Percentiles rank a stretch among this genome's conserved stretches.
phyloP scores from a whole-genome alignment of 768 basidiomycete species.

The Asterophora parasitica region DNA sequence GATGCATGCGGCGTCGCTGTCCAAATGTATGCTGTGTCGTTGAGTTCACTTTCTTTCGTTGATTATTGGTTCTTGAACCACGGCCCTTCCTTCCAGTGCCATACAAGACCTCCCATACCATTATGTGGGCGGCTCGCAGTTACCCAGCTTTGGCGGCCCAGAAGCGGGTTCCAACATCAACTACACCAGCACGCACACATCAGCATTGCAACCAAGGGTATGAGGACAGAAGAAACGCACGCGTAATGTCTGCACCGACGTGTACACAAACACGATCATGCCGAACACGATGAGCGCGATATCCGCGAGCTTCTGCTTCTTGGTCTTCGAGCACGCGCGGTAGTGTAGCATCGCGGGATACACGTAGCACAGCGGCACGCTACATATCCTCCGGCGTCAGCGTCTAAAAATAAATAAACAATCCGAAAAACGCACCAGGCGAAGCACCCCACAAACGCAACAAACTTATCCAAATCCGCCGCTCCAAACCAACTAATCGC shows the following conservation, averaged over 20 bases:
- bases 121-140: constrained; percentile 14
- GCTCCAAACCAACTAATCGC: constrained; percentile 79
- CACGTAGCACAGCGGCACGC: constrained; percentile 89
- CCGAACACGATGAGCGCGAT: constrained; percentile 77
- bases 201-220: neutral
- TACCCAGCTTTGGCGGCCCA: constrained; percentile 12
- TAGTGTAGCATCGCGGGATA: constrained; percentile 94
- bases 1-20: too few species aligned
- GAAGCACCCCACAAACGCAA: constrained; percentile 87
- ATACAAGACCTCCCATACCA: too few species aligned
- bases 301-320: constrained; percentile 61
- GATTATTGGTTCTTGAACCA: too few species aligned
- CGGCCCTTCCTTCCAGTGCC: too few species aligned
- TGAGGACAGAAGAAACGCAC: constrained; percentile 31
- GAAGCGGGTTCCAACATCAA: constrained; percentile 14
- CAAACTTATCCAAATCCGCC: constrained; percentile 91
- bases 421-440: constrained; percentile 92
- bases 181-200: neutral
- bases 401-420: neutral
- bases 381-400: constrained; percentile 26
- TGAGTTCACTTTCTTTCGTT: too few species aligned
- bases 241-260: constrained; percentile 72
- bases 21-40: too few species aligned
- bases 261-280: constrained; percentile 64
- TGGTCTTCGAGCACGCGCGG: constrained; percentile 75